These are phyloP conservation scores for Akebia trifoliata DNA, from an alignment of 164 flowering plant species.

Conservation along the genomic window DNA sequence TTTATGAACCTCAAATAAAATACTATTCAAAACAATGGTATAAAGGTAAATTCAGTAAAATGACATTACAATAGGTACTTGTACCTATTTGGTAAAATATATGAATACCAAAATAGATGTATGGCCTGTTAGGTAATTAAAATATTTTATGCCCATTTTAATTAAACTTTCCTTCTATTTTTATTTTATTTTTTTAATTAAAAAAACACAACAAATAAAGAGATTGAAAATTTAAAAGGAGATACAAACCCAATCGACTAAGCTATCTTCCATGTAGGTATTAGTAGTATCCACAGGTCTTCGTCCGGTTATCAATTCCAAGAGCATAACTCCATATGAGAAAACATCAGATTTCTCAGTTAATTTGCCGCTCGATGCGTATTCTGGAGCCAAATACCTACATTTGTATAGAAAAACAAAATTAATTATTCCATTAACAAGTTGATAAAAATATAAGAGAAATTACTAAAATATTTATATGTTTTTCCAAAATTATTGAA, in stretches of 20 bases:
- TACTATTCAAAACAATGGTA: too few relatives aligned
- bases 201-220: neutral
- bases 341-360: slow-evolving; percentile 79
- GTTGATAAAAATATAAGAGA: too few relatives aligned
- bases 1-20: too few relatives aligned
- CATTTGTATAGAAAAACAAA: neutral
- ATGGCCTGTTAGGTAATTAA: too few relatives aligned
- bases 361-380: slow-evolving; percentile 75
- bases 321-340: slow-evolving; percentile 77
- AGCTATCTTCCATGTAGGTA: slow-evolving; percentile 50
- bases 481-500: too few relatives aligned
- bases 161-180: neutral
- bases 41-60: too few relatives aligned
- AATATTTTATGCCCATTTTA: too few relatives aligned
- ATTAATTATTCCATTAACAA: too few relatives aligned
- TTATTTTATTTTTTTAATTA: neutral
- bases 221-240: neutral
- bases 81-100: too few relatives aligned
- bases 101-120: too few relatives aligned
- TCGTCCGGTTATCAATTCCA: slow-evolving; percentile 72
- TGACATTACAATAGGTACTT: too few relatives aligned
- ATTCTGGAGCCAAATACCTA: slow-evolving; percentile 86
- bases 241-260: slow-evolving; percentile 73
- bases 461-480: too few relatives aligned
- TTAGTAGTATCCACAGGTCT: slow-evolving; percentile 50